phyloP scores from a whole-genome alignment of 2,329 filamentous ascomycete species.

The Talaromyces verruculosus region DNA sequence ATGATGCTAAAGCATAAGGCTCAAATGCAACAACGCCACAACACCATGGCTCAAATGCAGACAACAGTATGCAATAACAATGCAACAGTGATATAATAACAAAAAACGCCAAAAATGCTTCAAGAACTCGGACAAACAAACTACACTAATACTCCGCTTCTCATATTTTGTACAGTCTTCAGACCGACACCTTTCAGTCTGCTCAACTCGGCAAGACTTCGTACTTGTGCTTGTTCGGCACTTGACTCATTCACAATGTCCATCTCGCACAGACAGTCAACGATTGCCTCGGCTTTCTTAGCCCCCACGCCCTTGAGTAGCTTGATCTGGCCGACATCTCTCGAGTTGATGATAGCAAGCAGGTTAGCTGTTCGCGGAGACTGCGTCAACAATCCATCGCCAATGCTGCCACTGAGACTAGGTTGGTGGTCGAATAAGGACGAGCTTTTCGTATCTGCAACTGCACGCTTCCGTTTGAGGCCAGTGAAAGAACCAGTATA shows the following conservation, averaged over 20 bases:
- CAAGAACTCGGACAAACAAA: not conserved
- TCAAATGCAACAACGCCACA: conserved; percentile 13
- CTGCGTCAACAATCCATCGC: conserved; percentile 24
- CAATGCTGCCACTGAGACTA: conserved; percentile 21
- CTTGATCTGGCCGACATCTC: conserved; percentile 48
- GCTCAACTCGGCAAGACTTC: conserved; percentile 42
- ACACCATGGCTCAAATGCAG: conserved; percentile 18
- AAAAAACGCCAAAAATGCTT: conserved; percentile 18
- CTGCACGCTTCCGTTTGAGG: conserved; percentile 30
- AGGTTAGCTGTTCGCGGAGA: conserved; percentile 48
- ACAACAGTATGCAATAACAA: conserved; percentile 15
- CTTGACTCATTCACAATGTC: conserved; percentile 30
- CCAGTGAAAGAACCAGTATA: conserved; percentile 27
- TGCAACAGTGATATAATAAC: not conserved
- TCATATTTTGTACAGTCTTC: conserved; percentile 50
- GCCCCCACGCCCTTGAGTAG: conserved; percentile 48
- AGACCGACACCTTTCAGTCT: conserved; percentile 47
- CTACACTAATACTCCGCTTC: conserved; percentile 42
- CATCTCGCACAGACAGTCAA: conserved; percentile 48
- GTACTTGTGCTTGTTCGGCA: conserved; percentile 34
- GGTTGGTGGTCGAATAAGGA: not conserved
- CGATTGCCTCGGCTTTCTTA: conserved; percentile 51
- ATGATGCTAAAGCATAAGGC: conserved; percentile 1
- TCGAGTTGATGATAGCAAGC: conserved; percentile 48
- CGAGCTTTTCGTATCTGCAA: conserved; percentile 25